phyloP scores from a whole-genome alignment of 345 rosid genomes.

The Populus euphratica region DNA sequence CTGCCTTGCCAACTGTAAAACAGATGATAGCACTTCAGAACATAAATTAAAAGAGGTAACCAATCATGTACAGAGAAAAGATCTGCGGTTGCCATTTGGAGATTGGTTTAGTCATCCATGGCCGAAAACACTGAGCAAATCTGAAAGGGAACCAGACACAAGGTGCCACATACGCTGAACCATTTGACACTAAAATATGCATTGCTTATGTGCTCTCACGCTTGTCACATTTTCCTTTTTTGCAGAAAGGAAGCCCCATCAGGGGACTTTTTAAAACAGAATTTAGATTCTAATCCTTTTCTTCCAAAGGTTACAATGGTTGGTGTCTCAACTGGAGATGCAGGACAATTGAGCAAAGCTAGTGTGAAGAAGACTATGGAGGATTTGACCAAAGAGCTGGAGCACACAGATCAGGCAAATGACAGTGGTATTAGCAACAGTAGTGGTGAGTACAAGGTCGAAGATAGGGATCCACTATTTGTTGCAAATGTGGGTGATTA shows the following conservation, averaged over 20 bases:
- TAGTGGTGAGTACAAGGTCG: conserved; percentile 30
- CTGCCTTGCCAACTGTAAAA: conserved; percentile 34
- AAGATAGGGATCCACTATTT: conserved; percentile 83
- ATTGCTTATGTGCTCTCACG: background rate
- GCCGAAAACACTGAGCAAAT: conserved; percentile 33
- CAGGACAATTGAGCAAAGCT: conserved; percentile 72
- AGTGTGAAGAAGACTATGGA: conserved; percentile 84
- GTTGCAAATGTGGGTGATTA: conserved; percentile 92
- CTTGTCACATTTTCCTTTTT: conserved; percentile 9
- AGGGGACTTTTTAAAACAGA: conserved; percentile 30
- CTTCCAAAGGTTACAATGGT: conserved; percentile 99
- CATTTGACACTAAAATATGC: background rate
- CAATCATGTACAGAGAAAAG: conserved; percentile 32
- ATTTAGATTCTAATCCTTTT: conserved; percentile 55
- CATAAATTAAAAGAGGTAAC: conserved; percentile 31
- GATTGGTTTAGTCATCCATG: conserved; percentile 59
- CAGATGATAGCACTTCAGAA: conserved; percentile 32
- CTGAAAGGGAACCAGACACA: conserved; percentile 28
- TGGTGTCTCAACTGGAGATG: conserved; percentile 81
- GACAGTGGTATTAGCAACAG: conserved; percentile 19
- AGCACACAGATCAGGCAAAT: conserved; percentile 57
- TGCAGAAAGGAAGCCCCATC: conserved; percentile 32
- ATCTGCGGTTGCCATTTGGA: conserved; percentile 55
- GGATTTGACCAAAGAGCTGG: conserved; percentile 67
- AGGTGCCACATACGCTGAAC: conserved; percentile 32